Base-by-base conservation (phyloP, 2,329 filamentous ascomycete genomes). In the Phialocephala subalpina region DNA sequence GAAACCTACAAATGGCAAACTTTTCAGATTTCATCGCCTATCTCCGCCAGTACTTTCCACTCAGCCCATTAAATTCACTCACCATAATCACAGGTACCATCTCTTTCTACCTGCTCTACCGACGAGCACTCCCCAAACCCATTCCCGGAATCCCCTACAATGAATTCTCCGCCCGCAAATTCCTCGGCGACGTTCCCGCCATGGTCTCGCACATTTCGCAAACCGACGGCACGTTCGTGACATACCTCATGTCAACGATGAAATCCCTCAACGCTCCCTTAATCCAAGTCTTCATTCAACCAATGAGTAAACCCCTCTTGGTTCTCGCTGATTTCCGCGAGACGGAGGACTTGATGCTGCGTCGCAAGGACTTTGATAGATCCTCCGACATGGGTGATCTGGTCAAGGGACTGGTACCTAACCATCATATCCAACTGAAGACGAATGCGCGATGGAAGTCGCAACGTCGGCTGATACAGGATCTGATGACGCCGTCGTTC, bases 281-380 rank as follows among this genome's bases (percentile, higher is more conserved):
- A 38, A 65, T 69, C 8, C 76, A 77, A 59, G 16, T 77, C 5
- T 72, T 77, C 27, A 53, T 68, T 20, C 56, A 69, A 1, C 67
- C 66, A 9, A 69, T 74, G 36, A 18, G 55, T 11, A 64, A 60
- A 18, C 73, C 70, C 8, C 58, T 71, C 38, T 58, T 77, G 9
- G 27, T 77, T 7, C 12, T 77, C 7, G 64, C 75, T 33, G 76
- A 77, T 59, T 68, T 70, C 9, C 68, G 70, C 20, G 74, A 77
- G 65, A 61, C 67, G 49, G 71, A 77, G 45, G 75, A 77, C 60
- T 74, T 78, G 20, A 61, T 77, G n/a, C 14, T 71, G 7, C 68
- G 73, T 16, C 64, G 65, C 38, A 72, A 70, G 40, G 74, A 77
- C 63, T 79, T 79, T 49, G 77, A 79, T 68, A 72, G 73, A 33